These are phyloP conservation scores for Stylosanthes scabra DNA, from an alignment of 331 rosid genomes.

Conservation along the genomic window DNA sequence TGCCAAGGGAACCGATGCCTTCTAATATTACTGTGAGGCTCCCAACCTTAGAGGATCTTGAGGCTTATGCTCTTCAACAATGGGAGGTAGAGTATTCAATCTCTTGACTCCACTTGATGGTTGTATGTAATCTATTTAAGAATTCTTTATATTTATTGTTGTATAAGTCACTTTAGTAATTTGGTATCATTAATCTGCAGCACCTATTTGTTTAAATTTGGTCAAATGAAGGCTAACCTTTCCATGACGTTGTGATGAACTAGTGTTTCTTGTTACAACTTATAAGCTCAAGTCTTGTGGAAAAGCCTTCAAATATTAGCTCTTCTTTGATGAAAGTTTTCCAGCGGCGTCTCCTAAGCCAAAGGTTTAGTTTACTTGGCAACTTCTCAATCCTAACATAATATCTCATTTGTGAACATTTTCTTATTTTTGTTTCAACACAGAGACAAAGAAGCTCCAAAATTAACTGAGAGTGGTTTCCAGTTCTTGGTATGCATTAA, in stretches of 20 bases:
- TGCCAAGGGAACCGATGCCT: constrained; percentile 96
- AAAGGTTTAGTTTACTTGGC: constrained; percentile 61
- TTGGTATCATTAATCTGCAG: constrained; percentile 19
- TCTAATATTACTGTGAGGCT: constrained; percentile 84
- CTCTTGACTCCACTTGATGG: constrained; percentile 22
- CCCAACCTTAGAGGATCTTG: constrained; percentile 82
- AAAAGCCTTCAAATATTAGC: constrained; percentile 78
- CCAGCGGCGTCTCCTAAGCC: constrained; percentile 87
- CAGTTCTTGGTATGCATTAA: constrained; percentile 89
- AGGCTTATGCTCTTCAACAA: constrained; percentile 77
- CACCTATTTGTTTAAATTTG: constrained; percentile 34
- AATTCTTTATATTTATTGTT: constrained; percentile 24
- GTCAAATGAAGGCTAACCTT: constrained; percentile 38
- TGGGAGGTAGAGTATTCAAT: constrained; percentile 78
- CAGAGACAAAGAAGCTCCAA: constrained; percentile 91
- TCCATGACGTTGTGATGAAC: constrained; percentile 52
- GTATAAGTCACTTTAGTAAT: constrained; percentile 9
- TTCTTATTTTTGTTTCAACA: constrained; percentile 26
- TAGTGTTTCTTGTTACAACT: constrained; percentile 97
- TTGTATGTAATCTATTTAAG: constrained; percentile 26
- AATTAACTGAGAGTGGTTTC: constrained; percentile 93
- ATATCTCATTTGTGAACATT: constrained; percentile 23
- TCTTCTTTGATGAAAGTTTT: constrained; percentile 89
- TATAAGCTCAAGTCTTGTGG: constrained; percentile 79
- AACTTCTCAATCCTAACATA: constrained; percentile 23